Evolutionary conservation across 495 filamentous ascomycete genomes (phyloP), one percentile per base, ranked within the genome.

Genomic region (Xylaria acuta): DNA sequence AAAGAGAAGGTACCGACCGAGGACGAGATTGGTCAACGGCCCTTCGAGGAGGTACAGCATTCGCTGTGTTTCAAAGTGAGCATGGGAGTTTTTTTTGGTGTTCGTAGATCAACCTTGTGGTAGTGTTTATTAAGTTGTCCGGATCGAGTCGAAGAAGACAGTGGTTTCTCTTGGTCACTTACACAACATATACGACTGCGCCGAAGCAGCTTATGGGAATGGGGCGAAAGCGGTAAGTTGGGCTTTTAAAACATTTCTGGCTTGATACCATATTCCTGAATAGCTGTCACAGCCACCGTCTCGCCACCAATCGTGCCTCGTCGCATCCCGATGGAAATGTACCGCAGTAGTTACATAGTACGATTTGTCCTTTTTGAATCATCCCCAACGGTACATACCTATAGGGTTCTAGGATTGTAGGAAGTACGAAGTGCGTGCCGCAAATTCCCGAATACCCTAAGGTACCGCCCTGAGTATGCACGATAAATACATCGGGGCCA

Each of bases 51-150:
- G 16, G 27, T 63, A 45, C 56, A 18, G 25, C 22, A 64, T 73
- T 64, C 62, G 54, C 65, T 66, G 63, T 72, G 77, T 79, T 79
- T 79, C 77, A 77, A 73, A 74, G 64, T 72, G 70, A 73, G 51
- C 73, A 77, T 73, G 74, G 76, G 34, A 70, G 73, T 20, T 47
- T 66, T 25, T 20, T 47, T 66, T 25, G 43, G 45, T 22, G 45
- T 38, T 3, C 3, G 36, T 66, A 41, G 40, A 60, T 60, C 56
- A 60, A 60, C 32, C 6, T 16, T 34, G 56, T 38, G 8, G 56
- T 38, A 38, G 25, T 64, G 30, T 47, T 45, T 64, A 43, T 41
- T 30, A 16, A 41, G 60, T 43, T 34, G 60, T 43, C 38, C 6
- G 22, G 18, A 38, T 60, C 34, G 34, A 16, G 58, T 60, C 32